Base-by-base conservation (phyloP, 2,329 filamentous ascomycete species). In the Pyrenochaeta sp. region DNA sequence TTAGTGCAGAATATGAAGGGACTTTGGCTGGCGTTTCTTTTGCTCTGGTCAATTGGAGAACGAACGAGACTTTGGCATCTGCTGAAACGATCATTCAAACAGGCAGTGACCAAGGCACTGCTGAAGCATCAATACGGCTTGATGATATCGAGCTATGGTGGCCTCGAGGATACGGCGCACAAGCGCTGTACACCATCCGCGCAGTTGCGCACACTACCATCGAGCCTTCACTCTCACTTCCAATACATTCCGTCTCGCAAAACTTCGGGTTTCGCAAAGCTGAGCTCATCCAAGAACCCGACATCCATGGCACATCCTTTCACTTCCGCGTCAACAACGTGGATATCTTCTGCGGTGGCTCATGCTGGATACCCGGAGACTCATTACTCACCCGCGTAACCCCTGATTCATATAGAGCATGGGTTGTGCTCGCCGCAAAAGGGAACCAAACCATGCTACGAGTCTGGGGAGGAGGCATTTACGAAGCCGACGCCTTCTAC, bases 331-430 rank as follows among this genome's bases (percentile, higher is more conserved):
- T 95, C 74, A 94, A 94, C 76, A 87, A 88, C 50, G 82, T 91
- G 13, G 88, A 91, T 15, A 80, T 94, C 1, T 94, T 92, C 77
- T 92, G 90, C 58, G 91, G 90, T 19, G 91, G 91, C n/a, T 91
- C 90, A 62, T 86, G 93, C 75, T 94, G 91, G 91, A 94, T 94
- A 62, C 91, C 91, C 0, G 91, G 90, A 1, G 91, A 94, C 71
- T 92, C 86, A 66, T 92, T 94, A 69, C 85, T 91, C 34, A 89
- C 91, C 0, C 85, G 91, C 4, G 87, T 93, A 52, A 84, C 82
- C 6, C 81, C 81, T 32, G 81, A 89, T 47, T 84, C 82, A 51
- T 93, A 93, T 72, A 79, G 84, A 58, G 87, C 90, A 63, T 94
- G 91, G 91, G 81, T 93, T n/a, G 85, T 88, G 72, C 82, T 91